Base-by-base conservation (phyloP, 306 rosid species). In the Nissolia schottii region DNA sequence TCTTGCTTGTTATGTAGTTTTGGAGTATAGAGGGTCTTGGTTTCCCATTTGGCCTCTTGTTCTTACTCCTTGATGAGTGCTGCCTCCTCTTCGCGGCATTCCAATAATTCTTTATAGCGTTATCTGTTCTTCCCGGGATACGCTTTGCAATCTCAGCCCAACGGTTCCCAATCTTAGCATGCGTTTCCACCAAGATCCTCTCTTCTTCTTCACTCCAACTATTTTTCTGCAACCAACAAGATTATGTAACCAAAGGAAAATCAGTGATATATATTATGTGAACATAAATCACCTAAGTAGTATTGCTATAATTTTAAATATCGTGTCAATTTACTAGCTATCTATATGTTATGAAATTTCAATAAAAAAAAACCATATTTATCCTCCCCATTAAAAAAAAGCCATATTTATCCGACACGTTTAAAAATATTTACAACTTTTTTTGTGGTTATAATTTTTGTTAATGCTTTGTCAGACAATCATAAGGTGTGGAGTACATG, bases 31-130 rank as follows among this genome's bases (percentile, higher is more conserved):
- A 83, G 20, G 91, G 74, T 3, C 81, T 84, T 13, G 82, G 86
- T 27, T 83, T 86, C 24, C 71, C 70, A 2, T 80, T 86, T 32
- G 82, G 34, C 55, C 58, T 87, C 54, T 82, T 90, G 69, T 80
- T 83, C 54, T 82, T 93, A 55, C 92, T 88, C 70, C 70, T 83
- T 14, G 94, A 88, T 14, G 94, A 88, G 57, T 85, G 90, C 67
- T 85, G 97, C 74, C 92, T 88, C 65, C 96, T 90, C 63, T 85
- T 88, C 0, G 96, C 90, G 18, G 97, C 97, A 68, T 93, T 93
- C 98, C 98, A 93, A 43, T 90, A 97, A 66, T 90, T 93, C 69
- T 93, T 93, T 7, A 93, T 93, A 6, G 93, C 80, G 37, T 93
- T 93, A 45, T 93, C 97, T 0, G 97, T 90, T 79, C 97, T 87